Evolutionary conservation across 768 basidiomycete genomes (phyloP).

Genomic region (Termitomyces sp.): DNA sequence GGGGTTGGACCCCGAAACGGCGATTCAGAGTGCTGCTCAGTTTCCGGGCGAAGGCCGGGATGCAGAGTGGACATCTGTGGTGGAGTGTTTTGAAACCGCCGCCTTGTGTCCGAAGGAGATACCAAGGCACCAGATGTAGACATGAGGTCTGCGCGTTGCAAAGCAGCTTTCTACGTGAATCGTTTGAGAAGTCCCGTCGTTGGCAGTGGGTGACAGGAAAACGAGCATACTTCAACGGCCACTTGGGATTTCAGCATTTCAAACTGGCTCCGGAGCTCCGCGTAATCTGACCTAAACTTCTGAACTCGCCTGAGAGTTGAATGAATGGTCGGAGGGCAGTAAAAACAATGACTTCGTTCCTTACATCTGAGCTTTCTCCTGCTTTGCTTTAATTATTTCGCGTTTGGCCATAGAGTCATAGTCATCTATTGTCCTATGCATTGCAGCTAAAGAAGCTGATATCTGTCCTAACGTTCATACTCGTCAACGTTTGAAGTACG

Average conservation of each 20-base stretch:
- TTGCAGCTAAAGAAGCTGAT: slow-evolving; percentile 92
- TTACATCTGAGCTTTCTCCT: slow-evolving; percentile 93
- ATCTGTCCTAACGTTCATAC: slow-evolving; percentile 77
- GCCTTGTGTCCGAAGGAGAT: slow-evolving; percentile 57
- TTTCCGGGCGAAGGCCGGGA: slow-evolving; percentile 45
- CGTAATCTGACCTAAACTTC: slow-evolving; percentile 86
- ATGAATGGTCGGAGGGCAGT: neutral
- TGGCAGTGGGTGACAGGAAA: neutral
- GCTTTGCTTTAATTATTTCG: slow-evolving; percentile 94
- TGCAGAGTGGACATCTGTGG: slow-evolving; percentile 49
- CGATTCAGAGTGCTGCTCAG: slow-evolving; percentile 67
- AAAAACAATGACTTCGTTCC: slow-evolving; percentile 18
- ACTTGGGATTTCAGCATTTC: slow-evolving; percentile 71
- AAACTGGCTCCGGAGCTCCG: slow-evolving; percentile 79
- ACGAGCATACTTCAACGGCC: slow-evolving; percentile 37
- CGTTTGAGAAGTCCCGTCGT: neutral
- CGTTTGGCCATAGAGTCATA: slow-evolving; percentile 96
- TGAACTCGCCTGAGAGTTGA: slow-evolving; percentile 70
- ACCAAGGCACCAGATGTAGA: slow-evolving; percentile 34
- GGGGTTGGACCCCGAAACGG: slow-evolving; percentile 71
- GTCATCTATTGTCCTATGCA: slow-evolving; percentile 93
- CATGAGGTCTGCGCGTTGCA: slow-evolving; percentile 65
- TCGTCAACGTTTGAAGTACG: slow-evolving; percentile 12
- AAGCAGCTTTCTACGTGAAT: slow-evolving; percentile 48
- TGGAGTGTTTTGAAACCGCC: slow-evolving; percentile 55